Percentiles rank a stretch among this genome's conserved stretches.
Evolutionary conservation across 345 rosid genomes (phyloP).

Genomic region (Dimocarpus longan): DNA sequence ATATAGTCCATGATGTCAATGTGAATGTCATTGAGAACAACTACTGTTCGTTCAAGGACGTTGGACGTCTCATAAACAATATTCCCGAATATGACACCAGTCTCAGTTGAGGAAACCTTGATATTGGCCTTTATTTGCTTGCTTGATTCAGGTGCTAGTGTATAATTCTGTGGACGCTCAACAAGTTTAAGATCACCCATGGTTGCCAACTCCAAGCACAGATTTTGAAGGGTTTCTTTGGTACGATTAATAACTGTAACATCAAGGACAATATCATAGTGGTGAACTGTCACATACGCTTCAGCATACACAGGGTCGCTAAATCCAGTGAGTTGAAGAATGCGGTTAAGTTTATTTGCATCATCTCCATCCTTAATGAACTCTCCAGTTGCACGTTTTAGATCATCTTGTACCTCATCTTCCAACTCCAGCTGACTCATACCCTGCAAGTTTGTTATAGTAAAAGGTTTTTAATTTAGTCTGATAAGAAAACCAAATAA

Average conservation of each 20-base stretch:
- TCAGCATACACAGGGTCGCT: slow-evolving; percentile 99
- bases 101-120: slow-evolving; percentile 98
- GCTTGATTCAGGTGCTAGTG: slow-evolving; percentile 91
- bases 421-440: slow-evolving; percentile 99
- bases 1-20: slow-evolving; percentile 97
- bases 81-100: slow-evolving; percentile 97
- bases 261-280: slow-evolving; percentile 95
- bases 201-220: slow-evolving; percentile 96
- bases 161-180: slow-evolving; percentile 97
- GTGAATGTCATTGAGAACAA: slow-evolving; percentile 92
- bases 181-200: slow-evolving; percentile 99
- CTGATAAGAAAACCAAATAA: too few relatives aligned
- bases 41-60: slow-evolving; percentile 83
- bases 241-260: slow-evolving; percentile 94
- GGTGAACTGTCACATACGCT: slow-evolving; percentile 96
- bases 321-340: slow-evolving; percentile 97
- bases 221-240: slow-evolving; percentile 96
- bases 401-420: slow-evolving; percentile 97
- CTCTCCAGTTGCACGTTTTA: slow-evolving; percentile 98
- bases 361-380: slow-evolving; percentile 92
- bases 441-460: slow-evolving; percentile 52
- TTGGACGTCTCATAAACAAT: slow-evolving; percentile 94
- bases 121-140: slow-evolving; percentile 98
- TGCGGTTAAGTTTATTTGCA: slow-evolving; percentile 93
- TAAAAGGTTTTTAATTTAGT: background rate